These are phyloP conservation scores for Xylariaceae sp. DNA, from an alignment of 2,329 filamentous ascomycete genomes.

Conservation along the genomic window DNA sequence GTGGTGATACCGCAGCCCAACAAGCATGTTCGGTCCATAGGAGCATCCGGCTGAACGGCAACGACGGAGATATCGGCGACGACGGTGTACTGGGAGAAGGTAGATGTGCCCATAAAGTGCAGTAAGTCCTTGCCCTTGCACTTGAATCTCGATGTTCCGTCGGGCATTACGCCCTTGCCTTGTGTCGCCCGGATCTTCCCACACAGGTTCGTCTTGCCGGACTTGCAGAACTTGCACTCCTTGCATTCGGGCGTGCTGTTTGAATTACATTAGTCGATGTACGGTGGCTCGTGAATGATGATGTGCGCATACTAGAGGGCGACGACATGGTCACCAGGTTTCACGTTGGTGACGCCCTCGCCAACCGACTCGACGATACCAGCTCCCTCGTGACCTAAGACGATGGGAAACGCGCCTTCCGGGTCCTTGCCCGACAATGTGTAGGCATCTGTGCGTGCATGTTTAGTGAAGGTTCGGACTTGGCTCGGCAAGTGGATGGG, in stretches of 20 bases:
- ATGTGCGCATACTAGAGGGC: constrained; percentile 68
- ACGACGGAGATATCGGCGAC: constrained; percentile 98
- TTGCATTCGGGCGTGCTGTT: constrained; percentile 88
- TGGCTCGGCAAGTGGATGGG: constrained; percentile 26
- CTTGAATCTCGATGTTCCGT: constrained; percentile 91
- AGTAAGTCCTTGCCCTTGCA: constrained; percentile 93
- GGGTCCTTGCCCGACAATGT: constrained; percentile 95
- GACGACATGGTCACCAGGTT: constrained; percentile 87
- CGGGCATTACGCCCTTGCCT: constrained; percentile 94
- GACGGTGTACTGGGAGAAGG: constrained; percentile 98
- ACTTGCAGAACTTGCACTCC: constrained; percentile 99
- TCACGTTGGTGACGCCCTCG: constrained; percentile 91
- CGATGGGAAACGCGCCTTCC: constrained; percentile 87
- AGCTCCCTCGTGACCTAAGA: constrained; percentile 87
- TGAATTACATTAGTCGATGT: constrained; percentile 14
- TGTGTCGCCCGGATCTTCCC: constrained; percentile 98
- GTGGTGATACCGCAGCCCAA: constrained; percentile 98
- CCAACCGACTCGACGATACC: constrained; percentile 91
- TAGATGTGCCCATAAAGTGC: constrained; percentile 99
- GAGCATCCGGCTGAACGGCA: constrained; percentile 82
- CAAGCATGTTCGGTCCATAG: constrained; percentile 94
- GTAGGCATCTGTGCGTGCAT: constrained; percentile 69
- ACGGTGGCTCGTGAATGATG: background rate
- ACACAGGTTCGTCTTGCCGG: constrained; percentile 98
- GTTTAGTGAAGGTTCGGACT: constrained; percentile 27